Evolutionary conservation across 1,139 yeast species (phyloP), one percentile per base, ranked within the genome.

Genomic region (Taphrina populina): DNA sequence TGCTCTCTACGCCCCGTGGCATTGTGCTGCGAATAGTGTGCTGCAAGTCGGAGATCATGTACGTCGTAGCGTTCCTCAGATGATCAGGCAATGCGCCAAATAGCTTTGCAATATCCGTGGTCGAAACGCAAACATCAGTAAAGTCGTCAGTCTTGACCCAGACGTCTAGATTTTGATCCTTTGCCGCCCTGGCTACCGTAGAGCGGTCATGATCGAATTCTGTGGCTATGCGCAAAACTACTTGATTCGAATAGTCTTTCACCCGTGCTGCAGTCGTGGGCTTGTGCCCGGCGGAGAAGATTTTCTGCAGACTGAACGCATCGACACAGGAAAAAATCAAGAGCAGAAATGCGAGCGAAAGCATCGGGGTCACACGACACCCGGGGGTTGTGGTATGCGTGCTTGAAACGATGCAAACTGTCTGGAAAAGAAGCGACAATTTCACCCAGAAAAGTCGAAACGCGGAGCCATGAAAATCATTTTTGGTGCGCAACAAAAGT

Each of bases 171-270:
- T 65, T 63, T 27, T 70, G 60, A 8, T 67, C 63, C 35, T 69
- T 63, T 1, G 71, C 64, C 2, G 70, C 68, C 15, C 58, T 52
- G 19, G 58, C 24, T 8, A 73, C 58, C 7, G 65, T 65, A 11
- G 57, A 56, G 43, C 60, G 61, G 35, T 70, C 71, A 11, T 62
- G 61, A 2, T 56, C 30, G 8, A 59, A 56, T 36, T 56, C 59
- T 60, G 69, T 70, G 61, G 60, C 58, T 32, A 77, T 63, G 62
- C 90, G 73, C 13, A 83, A 66, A 11, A 84, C 83, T 45, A 74
- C 70, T 35, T 78, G 76, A 23, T 72, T 73, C 23, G 69, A 68
- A 64, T 83, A 84, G 17, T 13, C 19, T 24, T 49, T 39, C 10
- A 23, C 8, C 17, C 33, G 27, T n/a, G 15, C 19, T 35, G 26